Base-by-base conservation (phyloP, 2,329 filamentous ascomycete species). In the Fusarium burgessii region DNA sequence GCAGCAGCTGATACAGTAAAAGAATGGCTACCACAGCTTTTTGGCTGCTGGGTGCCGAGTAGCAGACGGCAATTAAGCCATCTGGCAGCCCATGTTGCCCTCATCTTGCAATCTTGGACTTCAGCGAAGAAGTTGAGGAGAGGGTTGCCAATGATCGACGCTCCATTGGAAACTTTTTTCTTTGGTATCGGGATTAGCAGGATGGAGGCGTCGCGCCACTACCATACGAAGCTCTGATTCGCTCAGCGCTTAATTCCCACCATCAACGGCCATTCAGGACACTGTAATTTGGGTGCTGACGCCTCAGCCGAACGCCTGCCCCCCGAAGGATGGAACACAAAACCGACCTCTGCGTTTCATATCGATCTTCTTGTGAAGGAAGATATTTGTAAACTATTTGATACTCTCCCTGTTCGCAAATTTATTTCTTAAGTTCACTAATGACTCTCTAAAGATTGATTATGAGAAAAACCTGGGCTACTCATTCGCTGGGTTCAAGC, bases 41-140 rank as follows among this genome's bases (percentile, higher is more conserved):
- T n/a, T 47, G 67, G 59, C 66, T 77, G 76, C 70, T 74, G 76
- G 25, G 74, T 68, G 63, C 78, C 77, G 49, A 73, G 67, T 42
- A 80, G 58, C 74, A 82, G 77, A 77, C 78, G 80, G 76, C 80
- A 78, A 74, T 78, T 81, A 72, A 82, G 81, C 81, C 81, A 82
- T 78, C 81, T 82, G 77, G 76, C 75, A 64, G 79, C 76, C 75
- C 78, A 77, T 60, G 79, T 77, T 72, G 78, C 80, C 77, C 79
- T 83, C 82, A 83, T 83, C 59, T 74, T 80, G 77, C 68, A 58
- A 66, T 61, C 47, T 71, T 71, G 60, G 60, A 66, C 73, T 74
- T 70, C 73, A 61, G 62, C 65, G 45, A 68, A 68, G 73, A 71
- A 74, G 72, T 72, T 76, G 70, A 63, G 57, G 62, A 65, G 47